phyloP scores from a whole-genome alignment of 768 basidiomycete species.

The Pulveroboletus sp. region DNA sequence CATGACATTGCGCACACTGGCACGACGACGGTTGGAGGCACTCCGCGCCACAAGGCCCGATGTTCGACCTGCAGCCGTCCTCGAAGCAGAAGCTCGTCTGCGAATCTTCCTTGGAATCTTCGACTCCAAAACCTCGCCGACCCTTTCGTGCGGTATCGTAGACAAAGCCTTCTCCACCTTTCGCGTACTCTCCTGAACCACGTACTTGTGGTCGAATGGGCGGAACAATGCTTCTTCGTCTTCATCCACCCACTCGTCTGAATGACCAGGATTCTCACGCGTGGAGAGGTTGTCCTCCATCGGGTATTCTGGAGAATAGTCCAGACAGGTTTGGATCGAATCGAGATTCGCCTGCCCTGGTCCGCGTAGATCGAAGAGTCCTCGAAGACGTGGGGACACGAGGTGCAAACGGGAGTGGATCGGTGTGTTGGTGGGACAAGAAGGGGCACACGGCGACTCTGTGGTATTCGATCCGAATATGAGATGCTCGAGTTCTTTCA shows the following conservation, averaged over 20 bases:
- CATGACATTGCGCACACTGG: slow-evolving; percentile 17
- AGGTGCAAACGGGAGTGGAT: slow-evolving; percentile 9
- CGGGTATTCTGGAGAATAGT: slow-evolving; percentile 20
- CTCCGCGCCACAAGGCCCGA: slow-evolving; percentile 3
- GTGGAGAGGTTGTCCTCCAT: slow-evolving; percentile 2
- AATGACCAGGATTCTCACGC: slow-evolving; percentile 8
- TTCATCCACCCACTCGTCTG: slow-evolving; percentile 25
- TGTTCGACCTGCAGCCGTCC: neutral
- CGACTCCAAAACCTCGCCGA: slow-evolving; percentile 4
- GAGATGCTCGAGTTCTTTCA: slow-evolving; percentile 24
- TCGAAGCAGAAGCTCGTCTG: slow-evolving; percentile 17
- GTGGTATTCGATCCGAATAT: slow-evolving; percentile 9
- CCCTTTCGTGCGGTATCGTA: slow-evolving; percentile 7
- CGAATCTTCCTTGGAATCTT: slow-evolving; percentile 22
- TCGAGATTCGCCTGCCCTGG: slow-evolving; percentile 24
- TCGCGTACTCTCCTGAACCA: slow-evolving; percentile 1
- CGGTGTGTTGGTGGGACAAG: slow-evolving; percentile 24
- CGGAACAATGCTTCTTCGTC: slow-evolving; percentile 22
- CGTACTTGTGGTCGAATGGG: slow-evolving; percentile 26
- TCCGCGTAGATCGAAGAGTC: slow-evolving; percentile 29
- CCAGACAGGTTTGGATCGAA: slow-evolving; percentile 20
- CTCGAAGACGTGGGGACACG: slow-evolving; percentile 28
- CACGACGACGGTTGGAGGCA: slow-evolving; percentile 13
- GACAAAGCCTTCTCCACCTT: slow-evolving; percentile 16
- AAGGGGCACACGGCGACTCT: slow-evolving; percentile 15